Evolutionary conservation across 768 basidiomycete species (phyloP).

Genomic region (Phylloporus sp.): DNA sequence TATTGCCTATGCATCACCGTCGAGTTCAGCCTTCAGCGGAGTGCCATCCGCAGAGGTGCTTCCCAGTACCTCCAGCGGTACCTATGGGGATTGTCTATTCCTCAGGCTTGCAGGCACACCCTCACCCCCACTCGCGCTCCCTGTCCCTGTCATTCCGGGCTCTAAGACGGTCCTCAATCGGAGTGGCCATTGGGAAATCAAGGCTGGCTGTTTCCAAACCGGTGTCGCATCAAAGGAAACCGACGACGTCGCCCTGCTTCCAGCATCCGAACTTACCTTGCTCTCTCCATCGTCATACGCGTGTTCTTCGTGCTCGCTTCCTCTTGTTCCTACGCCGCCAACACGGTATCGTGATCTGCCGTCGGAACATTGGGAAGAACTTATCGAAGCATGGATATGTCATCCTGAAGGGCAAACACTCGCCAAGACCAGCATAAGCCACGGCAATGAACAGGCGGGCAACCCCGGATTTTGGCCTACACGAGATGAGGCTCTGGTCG

Average conservation of each 20-base stretch:
- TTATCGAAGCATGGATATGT: slow-evolving; percentile 98
- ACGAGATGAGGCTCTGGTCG: slow-evolving; percentile 71
- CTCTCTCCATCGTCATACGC: slow-evolving; percentile 62
- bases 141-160: slow-evolving; percentile 55
- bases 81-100: slow-evolving; percentile 51
- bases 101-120: slow-evolving; percentile 56
- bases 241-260: slow-evolving; percentile 48
- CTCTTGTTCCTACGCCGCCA: slow-evolving; percentile 52
- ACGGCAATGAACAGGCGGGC: slow-evolving; percentile 18
- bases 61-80: slow-evolving; percentile 39
- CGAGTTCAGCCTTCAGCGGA: slow-evolving; percentile 37
- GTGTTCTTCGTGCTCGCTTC: slow-evolving; percentile 77
- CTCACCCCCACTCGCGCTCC: slow-evolving; percentile 56
- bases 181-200: slow-evolving; percentile 67
- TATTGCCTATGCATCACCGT: slow-evolving; percentile 37
- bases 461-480: slow-evolving; percentile 75
- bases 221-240: slow-evolving; percentile 8
- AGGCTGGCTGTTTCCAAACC: slow-evolving; percentile 43
- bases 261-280: slow-evolving; percentile 60
- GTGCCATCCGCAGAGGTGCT: slow-evolving; percentile 59
- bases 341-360: slow-evolving; percentile 80
- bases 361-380: slow-evolving; percentile 96
- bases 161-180: slow-evolving; percentile 55
- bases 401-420: slow-evolving; percentile 80
- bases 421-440: slow-evolving; percentile 42